Evolutionary conservation across 1,284 basidiomycete species (phyloP), one percentile per base, ranked within the genome.

Genomic region (Naganishia albida): DNA sequence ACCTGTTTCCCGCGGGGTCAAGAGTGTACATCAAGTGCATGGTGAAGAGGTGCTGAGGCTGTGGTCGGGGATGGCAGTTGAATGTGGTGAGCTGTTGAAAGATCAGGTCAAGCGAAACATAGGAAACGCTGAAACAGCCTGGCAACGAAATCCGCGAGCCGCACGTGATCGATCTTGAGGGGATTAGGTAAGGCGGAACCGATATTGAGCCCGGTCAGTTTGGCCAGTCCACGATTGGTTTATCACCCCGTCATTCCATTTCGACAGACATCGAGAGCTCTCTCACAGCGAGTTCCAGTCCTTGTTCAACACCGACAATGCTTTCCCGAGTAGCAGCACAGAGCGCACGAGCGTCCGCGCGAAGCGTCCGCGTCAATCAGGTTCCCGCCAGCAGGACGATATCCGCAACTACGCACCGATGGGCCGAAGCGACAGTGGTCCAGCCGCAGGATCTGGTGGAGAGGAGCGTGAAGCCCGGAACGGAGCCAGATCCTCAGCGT

Each of bases 21-120:
- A 90, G 74, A 20, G 90, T 91, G 83, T 91, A 93, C 92, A 95
- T 94, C 75, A 94, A 83, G 86, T 94, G 91, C 92, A 95, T 94
- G 75, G 72, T 81, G 79, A 72, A 52, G 48, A 51, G 40, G 8
- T 50, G 56, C 26, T 54, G 40, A 30, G 13, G 62, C 16, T 34
- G 48, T 28, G 23, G 20, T 25, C 46, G 46, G 46, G 12, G 46
- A 25, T 20, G 46, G 46, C 3, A n/a, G n/a, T n/a, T n/a, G n/a
- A n/a, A n/a, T n/a, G n/a, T n/a, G n/a, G n/a, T n/a, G n/a, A n/a
- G n/a, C n/a, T n/a, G n/a, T n/a, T n/a, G n/a, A n/a, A n/a, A n/a
- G n/a, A n/a, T n/a, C n/a, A n/a, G n/a, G 34, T 6, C 10, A 10
- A 30, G n/a, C 4, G 57, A 49, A 55, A 50, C 44, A 39, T 16